Conservation (phyloP, 345 rosid species). For the Populus euphratica region DNA sequence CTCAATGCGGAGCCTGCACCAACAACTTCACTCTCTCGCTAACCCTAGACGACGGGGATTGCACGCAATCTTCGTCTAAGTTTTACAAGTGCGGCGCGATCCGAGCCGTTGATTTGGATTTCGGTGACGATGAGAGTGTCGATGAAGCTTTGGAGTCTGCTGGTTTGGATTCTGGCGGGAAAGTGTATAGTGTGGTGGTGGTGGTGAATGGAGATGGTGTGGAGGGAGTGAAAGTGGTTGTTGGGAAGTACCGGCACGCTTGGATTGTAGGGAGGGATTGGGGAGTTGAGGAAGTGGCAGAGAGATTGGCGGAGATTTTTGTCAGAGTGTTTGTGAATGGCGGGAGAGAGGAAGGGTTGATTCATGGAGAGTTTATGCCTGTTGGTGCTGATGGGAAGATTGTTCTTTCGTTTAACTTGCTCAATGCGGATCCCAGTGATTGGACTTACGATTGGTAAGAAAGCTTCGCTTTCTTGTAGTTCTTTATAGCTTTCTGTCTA, state of each 20-base stretch:
- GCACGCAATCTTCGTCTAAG: conserved; percentile 5
- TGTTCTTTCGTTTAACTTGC: conserved; percentile 80
- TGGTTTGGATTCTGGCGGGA: conserved; percentile 37
- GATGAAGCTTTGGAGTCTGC: conserved; percentile 57
- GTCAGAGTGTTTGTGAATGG: conserved; percentile 78
- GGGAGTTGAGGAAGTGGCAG: conserved; percentile 38
- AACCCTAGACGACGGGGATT: conserved; percentile 24
- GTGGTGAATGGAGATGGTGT: conserved; percentile 38
- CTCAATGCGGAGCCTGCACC: conserved; percentile 51
- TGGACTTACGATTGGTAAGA: conserved; percentile 87
- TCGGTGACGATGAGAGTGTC: conserved; percentile 41
- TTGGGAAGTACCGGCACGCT: conserved; percentile 83
- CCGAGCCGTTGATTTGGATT: conserved; percentile 30
- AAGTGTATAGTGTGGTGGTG: conserved; percentile 54
- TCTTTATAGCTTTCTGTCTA: neutral
- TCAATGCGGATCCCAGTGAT: conserved; percentile 75
- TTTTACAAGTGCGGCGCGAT: conserved; percentile 53
- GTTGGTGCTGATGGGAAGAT: conserved; percentile 89
- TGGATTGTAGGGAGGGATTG: conserved; percentile 64
- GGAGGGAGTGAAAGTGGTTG: conserved; percentile 48
- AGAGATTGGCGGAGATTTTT: conserved; percentile 60
- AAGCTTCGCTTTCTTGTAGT: neutral
- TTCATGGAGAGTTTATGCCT: conserved; percentile 88
- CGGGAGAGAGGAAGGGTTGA: conserved; percentile 65
- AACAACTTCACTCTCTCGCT: conserved; percentile 56